Evolutionary conservation across 371 early-diverging fungal species (phyloP).

Genomic region (Antonospora locustae): DNA sequence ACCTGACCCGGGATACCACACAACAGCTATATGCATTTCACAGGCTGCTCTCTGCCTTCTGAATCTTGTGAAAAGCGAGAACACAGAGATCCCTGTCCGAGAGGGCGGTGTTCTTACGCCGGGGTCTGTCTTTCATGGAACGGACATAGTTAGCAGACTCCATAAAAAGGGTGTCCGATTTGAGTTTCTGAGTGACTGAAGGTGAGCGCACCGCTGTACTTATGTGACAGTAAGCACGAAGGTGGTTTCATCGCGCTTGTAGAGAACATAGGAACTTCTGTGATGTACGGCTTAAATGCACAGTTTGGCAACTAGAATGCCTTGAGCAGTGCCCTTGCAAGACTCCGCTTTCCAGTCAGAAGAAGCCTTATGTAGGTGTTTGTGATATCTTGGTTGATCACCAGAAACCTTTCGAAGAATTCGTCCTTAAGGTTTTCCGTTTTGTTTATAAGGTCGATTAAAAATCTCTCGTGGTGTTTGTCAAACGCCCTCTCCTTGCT

Average conservation of each 20-base stretch:
- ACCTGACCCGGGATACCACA: conserved; percentile 53
- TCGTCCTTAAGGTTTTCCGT: conserved; percentile 21
- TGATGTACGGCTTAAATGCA: too few species aligned
- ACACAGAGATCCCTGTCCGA: not conserved
- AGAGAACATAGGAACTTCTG: too few species aligned
- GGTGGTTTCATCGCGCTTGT: too few species aligned
- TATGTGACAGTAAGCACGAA: too few species aligned
- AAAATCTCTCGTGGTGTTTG: conserved; percentile 25
- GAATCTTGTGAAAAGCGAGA: not conserved
- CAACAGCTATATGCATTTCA: conserved; percentile 46
- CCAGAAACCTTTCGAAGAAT: conserved; percentile 1
- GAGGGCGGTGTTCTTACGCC: conserved; percentile 52
- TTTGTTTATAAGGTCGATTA: conserved; percentile 13
- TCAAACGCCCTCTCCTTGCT: conserved; percentile 18
- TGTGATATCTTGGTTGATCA: conserved; percentile 11
- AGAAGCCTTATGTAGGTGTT: too few species aligned
- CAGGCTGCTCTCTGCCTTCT: conserved; percentile 23
- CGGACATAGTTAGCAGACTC: conserved; percentile 43
- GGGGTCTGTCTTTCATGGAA: conserved; percentile 42
- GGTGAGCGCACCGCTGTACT: too few species aligned
- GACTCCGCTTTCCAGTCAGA: too few species aligned
- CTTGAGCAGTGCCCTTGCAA: too few species aligned
- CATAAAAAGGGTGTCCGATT: conserved; percentile 38
- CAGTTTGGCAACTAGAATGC: too few species aligned
- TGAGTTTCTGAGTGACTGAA: too few species aligned